A percentile compares a stretch with the other conserved stretches of the same genome.
Conservation (phyloP, 148 eudicot genomes). For the Fagopyrum homotropicum region DNA sequence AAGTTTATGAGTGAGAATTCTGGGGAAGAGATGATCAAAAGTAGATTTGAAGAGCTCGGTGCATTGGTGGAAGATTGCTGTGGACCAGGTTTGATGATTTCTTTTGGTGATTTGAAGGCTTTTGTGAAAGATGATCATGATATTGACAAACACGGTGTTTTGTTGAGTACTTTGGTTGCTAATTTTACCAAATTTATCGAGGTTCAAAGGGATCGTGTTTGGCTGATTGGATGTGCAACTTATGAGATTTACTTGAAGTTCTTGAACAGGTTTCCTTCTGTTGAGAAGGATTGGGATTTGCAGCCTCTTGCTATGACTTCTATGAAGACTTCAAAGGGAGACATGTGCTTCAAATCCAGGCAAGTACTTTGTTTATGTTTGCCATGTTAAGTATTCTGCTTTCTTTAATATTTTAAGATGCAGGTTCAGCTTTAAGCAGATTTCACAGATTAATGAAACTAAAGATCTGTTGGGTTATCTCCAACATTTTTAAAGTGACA, state of each 20-base stretch:
- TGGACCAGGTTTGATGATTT: conserved; percentile 53
- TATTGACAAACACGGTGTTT: conserved; percentile 7
- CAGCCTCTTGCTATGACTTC: conserved; percentile 61
- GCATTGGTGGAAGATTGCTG: conserved; percentile 28
- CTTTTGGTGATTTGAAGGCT: conserved; percentile 50
- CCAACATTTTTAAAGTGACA: not conserved
- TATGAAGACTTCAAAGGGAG: conserved; percentile 34
- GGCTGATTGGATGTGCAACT: conserved; percentile 57
- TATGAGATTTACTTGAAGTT: conserved; percentile 60
- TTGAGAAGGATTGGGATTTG: conserved; percentile 68
- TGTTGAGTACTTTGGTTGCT: conserved; percentile 34
- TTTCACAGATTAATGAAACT: not conserved
- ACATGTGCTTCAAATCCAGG: conserved; percentile 54
- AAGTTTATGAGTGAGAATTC: conserved; percentile 27
- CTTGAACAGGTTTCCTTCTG: conserved; percentile 44
- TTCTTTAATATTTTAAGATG: not conserved
- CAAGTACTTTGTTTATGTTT: not conserved
- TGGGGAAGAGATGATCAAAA: conserved; percentile 25
- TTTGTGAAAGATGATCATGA: conserved; percentile 25
- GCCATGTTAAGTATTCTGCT: not conserved
- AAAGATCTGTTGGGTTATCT: not conserved
- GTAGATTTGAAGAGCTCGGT: conserved; percentile 44
- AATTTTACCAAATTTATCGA: conserved; percentile 39
- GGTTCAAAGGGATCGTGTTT: conserved; percentile 36
- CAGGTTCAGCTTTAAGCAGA: not conserved